phyloP scores from a whole-genome alignment of 805 yeast species.

The Yamadazyma laniorum region DNA sequence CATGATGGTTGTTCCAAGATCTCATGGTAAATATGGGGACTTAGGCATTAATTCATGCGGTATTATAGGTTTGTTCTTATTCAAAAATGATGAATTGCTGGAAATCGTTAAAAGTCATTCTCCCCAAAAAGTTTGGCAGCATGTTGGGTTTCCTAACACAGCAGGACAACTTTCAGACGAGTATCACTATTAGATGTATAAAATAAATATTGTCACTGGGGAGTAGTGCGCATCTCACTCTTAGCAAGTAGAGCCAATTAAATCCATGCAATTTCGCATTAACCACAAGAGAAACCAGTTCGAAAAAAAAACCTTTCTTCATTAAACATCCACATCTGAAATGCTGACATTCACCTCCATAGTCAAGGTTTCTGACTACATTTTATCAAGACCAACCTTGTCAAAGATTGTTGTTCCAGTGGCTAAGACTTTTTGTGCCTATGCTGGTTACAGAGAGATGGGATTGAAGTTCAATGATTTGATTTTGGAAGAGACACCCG shows the following conservation, averaged over 20 bases:
- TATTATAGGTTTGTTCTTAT: conserved; percentile 71
- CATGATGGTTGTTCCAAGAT: conserved; percentile 85
- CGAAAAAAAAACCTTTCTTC: conserved; percentile 5
- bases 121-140: conserved; percentile 52
- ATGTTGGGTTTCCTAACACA: conserved; percentile 65
- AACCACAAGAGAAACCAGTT: conserved; percentile 3
- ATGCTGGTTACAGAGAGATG: conserved; percentile 91
- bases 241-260: conserved; percentile 30
- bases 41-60: conserved; percentile 81
- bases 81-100: conserved; percentile 60
- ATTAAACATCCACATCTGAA: no score
- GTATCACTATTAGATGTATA: conserved; percentile 42
- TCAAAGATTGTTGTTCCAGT: conserved; percentile 76
- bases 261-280: conserved; percentile 16
- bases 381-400: conserved; percentile 76
- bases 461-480: conserved; percentile 90
- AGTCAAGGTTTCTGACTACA: conserved; percentile 72
- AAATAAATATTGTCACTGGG: conserved; percentile 1
- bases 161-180: conserved; percentile 58
- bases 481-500: conserved; percentile 81
- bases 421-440: conserved; percentile 67
- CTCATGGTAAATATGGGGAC: conserved; percentile 49
- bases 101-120: conserved; percentile 48
- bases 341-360: conserved; percentile 67
- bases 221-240: no score